Conservation (phyloP, 2,329 filamentous ascomycete species). For the Aspergillus floridensis region DNA sequence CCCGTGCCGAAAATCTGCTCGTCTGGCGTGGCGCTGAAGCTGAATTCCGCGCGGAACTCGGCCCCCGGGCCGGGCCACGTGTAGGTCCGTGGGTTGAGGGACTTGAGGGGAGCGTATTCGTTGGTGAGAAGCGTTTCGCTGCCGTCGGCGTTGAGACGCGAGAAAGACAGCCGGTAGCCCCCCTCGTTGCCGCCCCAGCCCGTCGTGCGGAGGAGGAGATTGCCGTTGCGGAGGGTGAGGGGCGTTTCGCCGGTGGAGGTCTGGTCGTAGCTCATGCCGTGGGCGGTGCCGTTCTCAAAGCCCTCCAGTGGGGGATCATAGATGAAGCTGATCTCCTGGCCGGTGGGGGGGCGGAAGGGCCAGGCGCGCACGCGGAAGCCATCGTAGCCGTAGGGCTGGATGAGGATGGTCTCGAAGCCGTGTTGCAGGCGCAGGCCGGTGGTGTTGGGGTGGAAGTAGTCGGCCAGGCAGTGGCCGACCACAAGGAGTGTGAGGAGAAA, state of each 20-base stretch:
- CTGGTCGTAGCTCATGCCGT: slow-evolving; percentile 34
- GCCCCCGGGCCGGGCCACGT: slow-evolving; percentile 34
- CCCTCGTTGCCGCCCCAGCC: slow-evolving; percentile 32
- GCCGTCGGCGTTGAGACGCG: slow-evolving; percentile 33
- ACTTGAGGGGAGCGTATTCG: slow-evolving; percentile 34
- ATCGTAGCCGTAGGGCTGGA: slow-evolving; percentile 42
- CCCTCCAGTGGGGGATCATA: slow-evolving; percentile 43
- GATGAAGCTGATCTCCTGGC: slow-evolving; percentile 38
- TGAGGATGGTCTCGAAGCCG: slow-evolving; percentile 40
- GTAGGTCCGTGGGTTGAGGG: slow-evolving; percentile 37
- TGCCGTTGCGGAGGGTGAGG: slow-evolving; percentile 36
- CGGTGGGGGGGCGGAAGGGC: slow-evolving; percentile 36
- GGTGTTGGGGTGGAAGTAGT: slow-evolving; percentile 20
- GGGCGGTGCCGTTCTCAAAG: slow-evolving; percentile 31
- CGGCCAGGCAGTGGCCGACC: not conserved
- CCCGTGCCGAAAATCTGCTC: slow-evolving; percentile 65
- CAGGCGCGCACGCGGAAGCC: slow-evolving; percentile 41
- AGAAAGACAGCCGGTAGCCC: slow-evolving; percentile 37
- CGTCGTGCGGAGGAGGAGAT: slow-evolving; percentile 35
- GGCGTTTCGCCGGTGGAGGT: slow-evolving; percentile 31
- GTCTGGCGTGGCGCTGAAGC: slow-evolving; percentile 33
- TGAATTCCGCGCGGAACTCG: slow-evolving; percentile 38
- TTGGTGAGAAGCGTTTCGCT: slow-evolving; percentile 38
- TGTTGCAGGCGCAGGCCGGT: slow-evolving; percentile 35
- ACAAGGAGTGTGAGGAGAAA: not conserved